phyloP scores from a whole-genome alignment of 2,329 filamentous ascomycete genomes.

The Phyllosticta citribraziliensis region DNA sequence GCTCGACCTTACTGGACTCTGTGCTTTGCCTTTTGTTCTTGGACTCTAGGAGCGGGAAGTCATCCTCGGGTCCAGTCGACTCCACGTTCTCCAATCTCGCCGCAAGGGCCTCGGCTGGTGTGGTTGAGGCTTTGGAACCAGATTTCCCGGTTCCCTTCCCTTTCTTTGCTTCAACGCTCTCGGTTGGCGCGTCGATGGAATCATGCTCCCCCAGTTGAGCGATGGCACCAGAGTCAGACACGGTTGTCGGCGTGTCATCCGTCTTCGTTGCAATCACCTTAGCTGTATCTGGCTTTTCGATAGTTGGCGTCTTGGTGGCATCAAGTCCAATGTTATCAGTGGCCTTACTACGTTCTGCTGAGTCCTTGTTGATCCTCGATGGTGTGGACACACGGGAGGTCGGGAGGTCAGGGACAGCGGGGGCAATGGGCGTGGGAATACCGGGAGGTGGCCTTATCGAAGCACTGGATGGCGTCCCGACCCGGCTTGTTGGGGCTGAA shows the following conservation, averaged over 20 bases:
- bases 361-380: constrained; percentile 5
- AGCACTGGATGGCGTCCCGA: constrained; percentile 4
- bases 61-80: background rate
- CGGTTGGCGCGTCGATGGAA: background rate
- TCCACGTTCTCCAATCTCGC: background rate
- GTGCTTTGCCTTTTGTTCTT: background rate
- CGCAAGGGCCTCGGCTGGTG: background rate
- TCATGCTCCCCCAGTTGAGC: background rate
- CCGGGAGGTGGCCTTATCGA: constrained; percentile 7
- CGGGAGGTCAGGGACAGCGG: constrained; percentile 8
- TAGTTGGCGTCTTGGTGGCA: constrained; percentile 7
- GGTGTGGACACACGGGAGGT: constrained; percentile 6
- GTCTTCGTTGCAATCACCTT: constrained; percentile 4
- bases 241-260: background rate
- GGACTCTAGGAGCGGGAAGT: background rate
- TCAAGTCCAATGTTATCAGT: constrained; percentile 7
- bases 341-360: constrained; percentile 8
- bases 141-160: background rate
- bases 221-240: background rate
- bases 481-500: constrained; percentile 19
- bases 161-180: background rate
- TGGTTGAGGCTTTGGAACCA: background rate
- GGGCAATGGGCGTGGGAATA: constrained; percentile 5
- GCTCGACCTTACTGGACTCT: background rate
- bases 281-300: constrained; percentile 8